Base-by-base conservation (phyloP, 352 stramenopile species). In the Pythium diclinum region DNA sequence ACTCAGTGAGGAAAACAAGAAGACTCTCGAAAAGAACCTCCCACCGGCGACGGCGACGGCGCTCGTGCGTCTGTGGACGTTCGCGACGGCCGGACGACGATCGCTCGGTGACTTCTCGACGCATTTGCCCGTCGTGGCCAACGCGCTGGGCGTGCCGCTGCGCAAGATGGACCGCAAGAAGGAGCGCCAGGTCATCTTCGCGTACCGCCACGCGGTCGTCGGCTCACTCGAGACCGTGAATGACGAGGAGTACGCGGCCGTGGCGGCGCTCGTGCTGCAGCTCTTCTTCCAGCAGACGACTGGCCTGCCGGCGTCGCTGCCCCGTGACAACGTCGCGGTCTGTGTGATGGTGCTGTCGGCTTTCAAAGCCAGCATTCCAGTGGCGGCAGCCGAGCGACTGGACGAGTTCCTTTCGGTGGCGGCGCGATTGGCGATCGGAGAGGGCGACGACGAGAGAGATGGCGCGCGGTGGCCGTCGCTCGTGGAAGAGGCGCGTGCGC, bases 121-220 rank as follows among this genome's bases (percentile, higher is more conserved):
- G 7, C 82, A 93, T 48, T 56, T 95, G 1, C 70, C 74, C 3
- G 71, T 81, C 25, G 54, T 95, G 10, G 76, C 79, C 9, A 72
- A 85, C 8, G 78, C 75, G 13, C 48, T 95, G 67, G 88, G 77
- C 61, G 89, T 95, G 71, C 86, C 86, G 28, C 61, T 91, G 69
- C 78, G 76, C 19, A 95, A 93, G 61, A 62, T 85, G 21, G 86
- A 95, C 65, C 84, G 86, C 21, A 95, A 95, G 65, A 90, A 90
- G 55, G 85, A 95, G 72, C 79, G 82, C 8, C 80, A 91, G 30
- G 59, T 89, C 46, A 70, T 90, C 7, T 93, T 91, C 30, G 60
- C 62, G 6, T 86, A 89, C 49, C 78, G 84, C 33, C 81, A 90
- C 65, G 38, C 58, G 23, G 63, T 81, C 9, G 56, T 90, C 33